Percentiles rank a stretch among this genome's conserved stretches.
Conservation (phyloP, 169 alveolate species). For the Plasmodium knowlesi region DNA sequence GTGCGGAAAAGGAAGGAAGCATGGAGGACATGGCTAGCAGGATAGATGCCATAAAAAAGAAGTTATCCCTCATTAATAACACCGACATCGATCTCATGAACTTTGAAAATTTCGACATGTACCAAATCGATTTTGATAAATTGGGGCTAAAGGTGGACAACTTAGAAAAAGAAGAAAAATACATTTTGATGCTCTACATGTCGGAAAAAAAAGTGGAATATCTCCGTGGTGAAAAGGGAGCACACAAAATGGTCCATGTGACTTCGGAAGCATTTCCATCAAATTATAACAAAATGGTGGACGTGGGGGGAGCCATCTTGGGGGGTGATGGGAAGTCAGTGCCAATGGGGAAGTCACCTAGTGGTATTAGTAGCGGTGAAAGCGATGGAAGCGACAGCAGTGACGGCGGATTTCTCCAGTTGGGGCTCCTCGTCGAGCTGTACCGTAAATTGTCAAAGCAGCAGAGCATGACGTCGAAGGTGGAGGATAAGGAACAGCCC, state of each 20-base stretch:
- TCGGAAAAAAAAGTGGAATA: constrained; percentile 38
- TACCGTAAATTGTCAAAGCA: neutral
- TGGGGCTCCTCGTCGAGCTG: neutral
- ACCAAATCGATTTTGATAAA: constrained; percentile 53
- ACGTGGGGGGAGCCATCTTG: neutral
- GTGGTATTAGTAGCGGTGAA: neutral
- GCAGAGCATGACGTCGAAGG: neutral
- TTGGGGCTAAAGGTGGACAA: constrained; percentile 41
- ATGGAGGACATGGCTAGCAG: constrained; percentile 4
- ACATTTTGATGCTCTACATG: constrained; percentile 58
- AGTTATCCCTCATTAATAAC: constrained; percentile 23
- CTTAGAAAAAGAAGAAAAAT: constrained; percentile 61
- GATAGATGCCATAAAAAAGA: constrained; percentile 18
- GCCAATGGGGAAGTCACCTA: neutral
- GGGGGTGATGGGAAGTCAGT: neutral
- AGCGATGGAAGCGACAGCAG: neutral
- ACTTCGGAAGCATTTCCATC: neutral
- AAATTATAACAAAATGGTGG: neutral
- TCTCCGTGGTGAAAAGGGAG: neutral
- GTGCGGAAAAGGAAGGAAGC: neutral
- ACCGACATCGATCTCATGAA: constrained; percentile 31
- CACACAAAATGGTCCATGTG: neutral
- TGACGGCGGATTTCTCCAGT: neutral
- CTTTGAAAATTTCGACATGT: constrained; percentile 39
- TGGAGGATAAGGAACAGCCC: neutral